These are phyloP conservation scores for Emmonsiellopsis sp. DNA, from an alignment of 2,329 filamentous ascomycete species.

Conservation along the genomic window DNA sequence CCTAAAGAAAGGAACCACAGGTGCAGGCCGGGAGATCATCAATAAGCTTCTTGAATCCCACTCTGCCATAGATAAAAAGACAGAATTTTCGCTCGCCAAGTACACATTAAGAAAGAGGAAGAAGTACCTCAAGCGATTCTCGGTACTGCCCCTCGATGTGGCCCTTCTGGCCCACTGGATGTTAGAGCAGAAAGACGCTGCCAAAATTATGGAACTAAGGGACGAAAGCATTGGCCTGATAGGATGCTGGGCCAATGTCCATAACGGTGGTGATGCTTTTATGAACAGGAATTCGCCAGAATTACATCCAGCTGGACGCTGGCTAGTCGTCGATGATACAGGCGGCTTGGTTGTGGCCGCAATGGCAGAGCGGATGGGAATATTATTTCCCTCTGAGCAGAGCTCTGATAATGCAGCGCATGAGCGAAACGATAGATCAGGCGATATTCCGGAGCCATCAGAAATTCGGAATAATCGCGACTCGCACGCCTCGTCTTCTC, in stretches of 20 bases:
- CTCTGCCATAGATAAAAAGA: conserved; percentile 86
- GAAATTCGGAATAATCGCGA: conserved; percentile 1
- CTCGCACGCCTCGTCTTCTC: conserved; percentile 1
- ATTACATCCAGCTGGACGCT: conserved; percentile 48
- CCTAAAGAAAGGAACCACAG: conserved; percentile 61
- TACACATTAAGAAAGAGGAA: conserved; percentile 90
- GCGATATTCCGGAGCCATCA: conserved; percentile 2
- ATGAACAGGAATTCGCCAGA: conserved; percentile 14
- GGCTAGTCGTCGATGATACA: conserved; percentile 79
- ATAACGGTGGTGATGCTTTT: conserved; percentile 49
- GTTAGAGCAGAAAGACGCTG: conserved; percentile 67
- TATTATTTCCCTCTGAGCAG: conserved; percentile 49
- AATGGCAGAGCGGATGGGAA: conserved; percentile 79
- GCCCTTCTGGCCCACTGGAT: conserved; percentile 66
- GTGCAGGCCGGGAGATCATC: conserved; percentile 79
- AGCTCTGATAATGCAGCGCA: conserved; percentile 18
- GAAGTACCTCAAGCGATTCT: conserved; percentile 87
- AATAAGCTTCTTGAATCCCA: conserved; percentile 88
- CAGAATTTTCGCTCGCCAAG: conserved; percentile 83
- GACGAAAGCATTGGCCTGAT: conserved; percentile 75
- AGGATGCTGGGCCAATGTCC: conserved; percentile 83
- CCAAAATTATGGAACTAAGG: conserved; percentile 73
- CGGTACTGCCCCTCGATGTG: conserved; percentile 73
- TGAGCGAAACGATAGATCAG: conserved; percentile 3
- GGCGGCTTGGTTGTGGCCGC: conserved; percentile 73